phyloP scores from a whole-genome alignment of 179 eudicot genomes.

The Sideroxylon spinosum region DNA sequence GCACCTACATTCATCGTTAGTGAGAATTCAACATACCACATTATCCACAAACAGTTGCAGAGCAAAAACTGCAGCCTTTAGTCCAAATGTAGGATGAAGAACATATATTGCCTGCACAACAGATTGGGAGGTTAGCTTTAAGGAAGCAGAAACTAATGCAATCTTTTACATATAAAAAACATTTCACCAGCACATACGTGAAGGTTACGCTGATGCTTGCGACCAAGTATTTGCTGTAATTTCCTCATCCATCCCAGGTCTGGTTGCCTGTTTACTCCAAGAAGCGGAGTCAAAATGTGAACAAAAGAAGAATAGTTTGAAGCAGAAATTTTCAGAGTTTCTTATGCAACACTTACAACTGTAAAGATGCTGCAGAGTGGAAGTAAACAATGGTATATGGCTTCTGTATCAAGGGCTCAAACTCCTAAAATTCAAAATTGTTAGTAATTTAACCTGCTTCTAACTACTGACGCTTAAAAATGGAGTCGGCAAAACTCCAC shows the following conservation, averaged over 20 bases:
- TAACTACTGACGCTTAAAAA: neutral
- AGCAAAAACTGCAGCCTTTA: conserved; percentile 70
- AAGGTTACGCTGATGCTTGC: conserved; percentile 86
- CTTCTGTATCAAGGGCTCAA: conserved; percentile 92
- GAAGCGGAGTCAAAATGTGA: conserved; percentile 7
- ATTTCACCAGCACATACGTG: conserved; percentile 48
- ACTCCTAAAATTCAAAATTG: conserved; percentile 58
- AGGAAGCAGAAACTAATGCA: neutral
- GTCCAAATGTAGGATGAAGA: conserved; percentile 89
- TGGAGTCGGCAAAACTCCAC: neutral
- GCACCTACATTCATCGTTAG: neutral
- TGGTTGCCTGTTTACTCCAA: conserved; percentile 60
- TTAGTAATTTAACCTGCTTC: neutral
- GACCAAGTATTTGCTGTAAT: conserved; percentile 93
- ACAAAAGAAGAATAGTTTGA: neutral
- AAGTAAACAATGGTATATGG: conserved; percentile 87
- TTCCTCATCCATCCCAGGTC: conserved; percentile 94
- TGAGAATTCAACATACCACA: conserved; percentile 45
- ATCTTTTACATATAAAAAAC: neutral
- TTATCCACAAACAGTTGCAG: conserved; percentile 73
- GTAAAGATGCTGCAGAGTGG: conserved; percentile 95
- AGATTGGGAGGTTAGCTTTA: conserved; percentile 17
- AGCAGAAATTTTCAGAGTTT: conserved; percentile 6
- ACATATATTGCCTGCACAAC: conserved; percentile 72
- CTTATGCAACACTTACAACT: conserved; percentile 50